Base-by-base conservation (phyloP, 1,139 yeast genomes). In the Hyphopichia wangnamkhiaoensis region DNA sequence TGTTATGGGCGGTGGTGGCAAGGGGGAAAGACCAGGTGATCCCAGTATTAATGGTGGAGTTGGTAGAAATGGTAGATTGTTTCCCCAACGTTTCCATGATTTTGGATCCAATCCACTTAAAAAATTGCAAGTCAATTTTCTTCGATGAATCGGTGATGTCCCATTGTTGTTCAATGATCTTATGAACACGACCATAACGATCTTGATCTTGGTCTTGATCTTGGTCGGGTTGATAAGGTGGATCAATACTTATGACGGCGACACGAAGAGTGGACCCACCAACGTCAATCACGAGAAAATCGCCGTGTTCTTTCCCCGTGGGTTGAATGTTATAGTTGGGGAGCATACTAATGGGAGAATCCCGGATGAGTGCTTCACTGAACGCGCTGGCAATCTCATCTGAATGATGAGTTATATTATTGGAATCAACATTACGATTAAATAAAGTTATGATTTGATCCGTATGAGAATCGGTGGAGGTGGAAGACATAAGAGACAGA, bases 11-110 rank as follows among this genome's bases (percentile, higher is more conserved):
- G 1, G 68, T 63, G 44, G 77, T 76, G 13, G 61, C 58, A 37
- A 79, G 60, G 0, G 84, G 82, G 52, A 79, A 79, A 4, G 81
- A 74, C 83, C 84, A 79, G n/a, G 80, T 70, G 33, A 78, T 59
- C 3, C 82, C 82, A 3, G 74, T 62, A 26, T 62, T 60, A 24
- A 77, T 63, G 2, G 45, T 33, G 12, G 46, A 46, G 5, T 34
- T 25, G 16, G 40, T 43, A 12, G 18, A 17, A 13, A 68, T 53
- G 10, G 61, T 50, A 12, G 41, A 19, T 49, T 72, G 76, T 14
- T 40, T 35, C 2, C 42, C 30, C 15, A 75, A 49, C 13, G 66
- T 62, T 30, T 65, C 66, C 8, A 44, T 37, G 23, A 74, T 63
- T 35, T 63, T 63, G 12, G 50, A 46, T 4, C 70, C 74, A 20